Evolutionary conservation across 176 grass and related monocot species (phyloP).

Genomic region (Microstegium vimineum): DNA sequence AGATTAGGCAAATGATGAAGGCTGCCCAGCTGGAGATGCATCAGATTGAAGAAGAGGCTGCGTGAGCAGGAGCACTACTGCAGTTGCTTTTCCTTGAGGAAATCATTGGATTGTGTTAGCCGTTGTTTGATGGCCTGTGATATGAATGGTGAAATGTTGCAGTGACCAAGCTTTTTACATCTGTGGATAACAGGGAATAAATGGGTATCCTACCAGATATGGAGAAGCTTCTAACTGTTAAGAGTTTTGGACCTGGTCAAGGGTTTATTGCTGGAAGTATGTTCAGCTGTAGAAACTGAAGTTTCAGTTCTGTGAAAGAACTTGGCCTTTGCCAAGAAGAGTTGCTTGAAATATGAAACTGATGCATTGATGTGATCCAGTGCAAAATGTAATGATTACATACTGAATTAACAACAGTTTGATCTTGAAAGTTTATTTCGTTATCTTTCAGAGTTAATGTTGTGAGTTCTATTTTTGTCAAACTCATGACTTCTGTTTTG

Average conservation of each 20-base stretch:
- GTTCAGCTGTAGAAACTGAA: background rate
- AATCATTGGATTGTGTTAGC: background rate
- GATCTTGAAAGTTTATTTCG: background rate
- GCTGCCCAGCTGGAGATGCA: constrained; percentile 18
- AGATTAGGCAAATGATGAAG: constrained; percentile 63
- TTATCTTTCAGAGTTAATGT: background rate
- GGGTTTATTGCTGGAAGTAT: background rate
- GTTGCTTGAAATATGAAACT: background rate
- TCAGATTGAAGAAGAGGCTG: constrained; percentile 20
- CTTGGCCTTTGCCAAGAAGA: background rate
- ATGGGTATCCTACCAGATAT: background rate
- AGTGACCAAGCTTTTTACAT: constrained; percentile 13
- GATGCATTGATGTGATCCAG: background rate
- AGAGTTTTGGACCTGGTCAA: background rate
- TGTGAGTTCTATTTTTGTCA: background rate
- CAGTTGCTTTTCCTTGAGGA: background rate
- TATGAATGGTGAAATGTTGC: background rate
- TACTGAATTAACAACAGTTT: background rate
- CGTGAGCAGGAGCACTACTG: background rate
- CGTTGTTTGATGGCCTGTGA: background rate
- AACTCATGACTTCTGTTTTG: background rate
- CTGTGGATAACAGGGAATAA: background rate
- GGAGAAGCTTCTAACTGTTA: background rate
- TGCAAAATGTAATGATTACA: background rate
- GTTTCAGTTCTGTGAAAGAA: background rate